phyloP scores from a whole-genome alignment of 2,329 filamentous ascomycete genomes.

The Cadophora luteo-olivacea region DNA sequence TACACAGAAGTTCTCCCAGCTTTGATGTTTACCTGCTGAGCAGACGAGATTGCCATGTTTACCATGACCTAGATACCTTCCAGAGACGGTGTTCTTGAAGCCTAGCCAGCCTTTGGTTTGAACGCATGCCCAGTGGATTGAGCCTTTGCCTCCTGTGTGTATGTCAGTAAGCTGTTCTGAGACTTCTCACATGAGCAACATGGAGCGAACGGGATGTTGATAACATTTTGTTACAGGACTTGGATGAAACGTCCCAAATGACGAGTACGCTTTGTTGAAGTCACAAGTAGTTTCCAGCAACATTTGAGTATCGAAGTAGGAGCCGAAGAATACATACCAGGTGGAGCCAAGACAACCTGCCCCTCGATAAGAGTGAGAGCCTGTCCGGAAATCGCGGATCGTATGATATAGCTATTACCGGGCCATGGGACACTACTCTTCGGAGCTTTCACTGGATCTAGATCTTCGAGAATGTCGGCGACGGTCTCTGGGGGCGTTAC shows the following conservation, averaged over 20 bases:
- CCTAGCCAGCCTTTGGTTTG: conserved; percentile 37
- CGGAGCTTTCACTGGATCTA: not conserved
- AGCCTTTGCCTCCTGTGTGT: conserved; percentile 25
- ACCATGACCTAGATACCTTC: conserved; percentile 32
- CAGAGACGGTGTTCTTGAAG: conserved; percentile 31
- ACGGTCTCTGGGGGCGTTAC: conserved; percentile 30
- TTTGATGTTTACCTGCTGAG: conserved; percentile 25
- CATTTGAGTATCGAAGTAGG: not conserved
- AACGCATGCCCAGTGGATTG: conserved; percentile 35
- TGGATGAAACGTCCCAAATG: too few relatives aligned
- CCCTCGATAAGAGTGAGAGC: conserved; percentile 33
- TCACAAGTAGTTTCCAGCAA: not conserved
- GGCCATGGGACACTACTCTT: conserved; percentile 33
- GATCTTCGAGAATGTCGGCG: conserved; percentile 14
- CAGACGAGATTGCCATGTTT: conserved; percentile 29
- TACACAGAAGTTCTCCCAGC: conserved; percentile 36
- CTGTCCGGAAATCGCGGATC: conserved; percentile 29
- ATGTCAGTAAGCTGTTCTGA: not conserved
- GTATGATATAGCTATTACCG: conserved; percentile 34
- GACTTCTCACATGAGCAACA: too few relatives aligned
- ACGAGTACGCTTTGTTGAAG: too few relatives aligned
- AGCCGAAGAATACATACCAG: conserved; percentile 2
- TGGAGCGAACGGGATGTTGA: too few relatives aligned
- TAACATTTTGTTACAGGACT: too few relatives aligned
- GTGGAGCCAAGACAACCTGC: conserved; percentile 26